phyloP scores from a whole-genome alignment of 805 yeast genomes.

The Schizosaccharomyces japonicus region DNA sequence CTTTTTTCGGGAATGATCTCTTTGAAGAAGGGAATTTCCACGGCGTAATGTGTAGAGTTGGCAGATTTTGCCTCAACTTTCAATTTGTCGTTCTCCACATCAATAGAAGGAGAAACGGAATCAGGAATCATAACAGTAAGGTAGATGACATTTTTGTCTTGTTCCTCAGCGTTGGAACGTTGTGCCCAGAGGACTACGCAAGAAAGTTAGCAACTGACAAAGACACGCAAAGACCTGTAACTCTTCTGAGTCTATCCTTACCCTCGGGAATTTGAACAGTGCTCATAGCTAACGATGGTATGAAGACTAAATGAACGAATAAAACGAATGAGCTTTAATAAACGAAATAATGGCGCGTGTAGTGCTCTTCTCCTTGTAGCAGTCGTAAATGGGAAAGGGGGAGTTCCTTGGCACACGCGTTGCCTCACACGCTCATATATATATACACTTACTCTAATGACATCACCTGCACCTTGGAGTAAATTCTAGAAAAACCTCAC shows the following conservation, averaged over 20 bases:
- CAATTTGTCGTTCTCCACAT: conserved; percentile 32
- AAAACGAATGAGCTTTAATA: too few relatives aligned
- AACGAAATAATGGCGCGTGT: too few relatives aligned
- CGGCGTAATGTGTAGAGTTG: conserved; percentile 25
- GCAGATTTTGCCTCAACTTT: conserved; percentile 30
- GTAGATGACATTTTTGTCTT: conserved; percentile 48
- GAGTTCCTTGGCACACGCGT: too few relatives aligned
- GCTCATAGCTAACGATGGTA: too few relatives aligned
- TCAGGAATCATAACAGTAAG: conserved; percentile 56
- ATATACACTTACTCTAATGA: too few relatives aligned
- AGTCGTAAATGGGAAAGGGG: too few relatives aligned
- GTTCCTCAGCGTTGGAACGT: conserved; percentile 57
- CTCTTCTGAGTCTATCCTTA: background rate
- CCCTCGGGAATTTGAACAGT: conserved; percentile 1
- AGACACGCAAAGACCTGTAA: background rate
- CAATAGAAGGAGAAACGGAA: conserved; percentile 35
- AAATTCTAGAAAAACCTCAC: too few relatives aligned
- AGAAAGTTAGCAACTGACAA: background rate
- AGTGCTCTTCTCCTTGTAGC: too few relatives aligned
- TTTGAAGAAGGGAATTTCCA: conserved; percentile 51
- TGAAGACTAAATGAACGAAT: too few relatives aligned
- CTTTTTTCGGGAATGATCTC: conserved; percentile 43
- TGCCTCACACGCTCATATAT: too few relatives aligned
- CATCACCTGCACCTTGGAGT: too few relatives aligned
- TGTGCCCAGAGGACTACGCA: conserved; percentile 85